Conservation (phyloP, 2,329 filamentous ascomycete species). For the Paracamarosporium sp. region DNA sequence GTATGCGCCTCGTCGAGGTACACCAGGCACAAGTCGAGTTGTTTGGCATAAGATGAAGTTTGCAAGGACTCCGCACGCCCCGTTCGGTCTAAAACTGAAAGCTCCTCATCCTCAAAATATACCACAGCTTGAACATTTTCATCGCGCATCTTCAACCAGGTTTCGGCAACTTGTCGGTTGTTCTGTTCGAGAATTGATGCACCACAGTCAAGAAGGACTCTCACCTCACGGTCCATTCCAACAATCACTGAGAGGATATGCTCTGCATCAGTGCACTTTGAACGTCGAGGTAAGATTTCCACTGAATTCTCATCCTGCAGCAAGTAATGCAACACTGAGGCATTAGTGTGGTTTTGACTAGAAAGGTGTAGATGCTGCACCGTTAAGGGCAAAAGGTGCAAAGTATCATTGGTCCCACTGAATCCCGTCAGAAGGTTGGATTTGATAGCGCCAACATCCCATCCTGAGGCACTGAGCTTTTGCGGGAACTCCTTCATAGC, state of each 20-base stretch:
- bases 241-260: constrained; percentile 58
- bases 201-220: constrained; percentile 74
- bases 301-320: constrained; percentile 53
- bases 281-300: constrained; percentile 36
- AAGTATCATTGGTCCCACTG: constrained; percentile 72
- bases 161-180: constrained; percentile 50
- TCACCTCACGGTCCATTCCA: constrained; percentile 48
- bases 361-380: constrained; percentile 64
- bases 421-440: constrained; percentile 67
- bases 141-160: constrained; percentile 60
- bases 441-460: constrained; percentile 65
- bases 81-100: constrained; percentile 60
- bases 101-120: constrained; percentile 66
- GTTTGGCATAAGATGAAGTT: constrained; percentile 63
- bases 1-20: constrained; percentile 77
- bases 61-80: constrained; percentile 58
- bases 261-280: too few species aligned
- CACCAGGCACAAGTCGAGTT: constrained; percentile 66
- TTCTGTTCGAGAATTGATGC: constrained; percentile 71
- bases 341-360: constrained; percentile 69
- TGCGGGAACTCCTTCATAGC: constrained; percentile 67
- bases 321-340: constrained; percentile 67
- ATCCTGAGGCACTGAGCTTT: constrained; percentile 71
- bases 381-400: constrained; percentile 61
- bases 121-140: constrained; percentile 53